Base-by-base conservation (phyloP, 1,284 basidiomycete species). In the Coniferiporia sulphurascens region DNA sequence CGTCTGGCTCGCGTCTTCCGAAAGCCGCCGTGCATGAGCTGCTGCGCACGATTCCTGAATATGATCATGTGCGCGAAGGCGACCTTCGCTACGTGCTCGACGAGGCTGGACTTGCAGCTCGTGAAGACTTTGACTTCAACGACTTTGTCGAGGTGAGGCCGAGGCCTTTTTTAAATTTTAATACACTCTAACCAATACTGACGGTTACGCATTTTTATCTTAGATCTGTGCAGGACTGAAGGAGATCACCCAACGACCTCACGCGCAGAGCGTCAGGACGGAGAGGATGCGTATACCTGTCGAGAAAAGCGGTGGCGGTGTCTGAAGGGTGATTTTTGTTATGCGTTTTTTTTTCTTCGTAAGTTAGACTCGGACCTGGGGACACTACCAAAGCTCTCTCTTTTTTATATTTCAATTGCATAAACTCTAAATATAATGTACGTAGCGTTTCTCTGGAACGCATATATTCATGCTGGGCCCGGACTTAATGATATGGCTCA, bases 261-360 rank as follows among this genome's bases (percentile, higher is more conserved):
- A 68, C 21, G 65, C 65, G 35, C 69, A 69, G 58, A 64, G 67
- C 44, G 70, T 64, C 48, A 77, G 76, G 63, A 71, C 70, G 22
- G 72, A 83, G 65, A 76, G 86, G 60, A 60, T 62, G 32, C 78
- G 80, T 63, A 93, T 93, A 60, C 91, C 91, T 1, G 91, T 94
- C 15, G 91, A 93, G 75, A 87, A 89, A 78, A 89, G 86, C 62
- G 91, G 91, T 59, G 91, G 91, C 52, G 91, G 90, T 59, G 87
- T 90, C 4, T 91, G 45, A 48, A 51, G 19, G 35, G 17, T 10
- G 15, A 4, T 41, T 41, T 41, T 12, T 41, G 38, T 41, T 27
- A 27, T 27, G 2, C 27, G 27, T 27, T 27, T 27, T 27, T n/a
- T n/a, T n/a, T n/a, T n/a, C n/a, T n/a, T 27, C 27, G 5, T 27